phyloP scores from a whole-genome alignment of 768 basidiomycete species.

The Strobilomyces confusus region DNA sequence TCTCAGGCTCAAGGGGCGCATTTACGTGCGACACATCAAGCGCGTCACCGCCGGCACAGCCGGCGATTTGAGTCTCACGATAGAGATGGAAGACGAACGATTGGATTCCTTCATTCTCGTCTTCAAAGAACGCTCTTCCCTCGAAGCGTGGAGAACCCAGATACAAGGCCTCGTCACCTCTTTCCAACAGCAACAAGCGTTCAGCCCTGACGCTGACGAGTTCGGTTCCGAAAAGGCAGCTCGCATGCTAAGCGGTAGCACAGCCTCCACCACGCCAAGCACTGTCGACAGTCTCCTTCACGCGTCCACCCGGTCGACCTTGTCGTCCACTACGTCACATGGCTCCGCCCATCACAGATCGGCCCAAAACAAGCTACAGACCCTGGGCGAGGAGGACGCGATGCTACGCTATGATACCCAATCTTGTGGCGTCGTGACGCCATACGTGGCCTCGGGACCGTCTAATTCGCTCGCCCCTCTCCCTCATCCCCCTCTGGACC shows the following conservation, averaged over 20 bases:
- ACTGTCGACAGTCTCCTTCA: conserved; percentile 63
- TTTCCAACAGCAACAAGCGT: conserved; percentile 55
- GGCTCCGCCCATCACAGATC: conserved; percentile 43
- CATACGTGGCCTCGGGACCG: conserved; percentile 68
- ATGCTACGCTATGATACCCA: conserved; percentile 51
- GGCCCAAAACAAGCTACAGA: conserved; percentile 47
- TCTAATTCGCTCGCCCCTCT: conserved; percentile 80
- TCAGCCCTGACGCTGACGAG: conserved; percentile 58
- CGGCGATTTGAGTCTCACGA: conserved; percentile 89
- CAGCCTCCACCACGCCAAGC: conserved; percentile 54
- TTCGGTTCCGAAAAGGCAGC: conserved; percentile 75
- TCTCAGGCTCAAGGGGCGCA: conserved; percentile 88
- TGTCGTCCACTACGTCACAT: conserved; percentile 73
- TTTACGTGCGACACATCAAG: conserved; percentile 93
- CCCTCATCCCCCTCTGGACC: conserved; percentile 83
- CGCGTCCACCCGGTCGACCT: conserved; percentile 60
- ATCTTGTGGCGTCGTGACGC: conserved; percentile 54
- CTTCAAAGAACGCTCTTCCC: conserved; percentile 85
- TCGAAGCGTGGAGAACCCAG: conserved; percentile 85
- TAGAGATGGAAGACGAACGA: conserved; percentile 95
- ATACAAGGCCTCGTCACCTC: conserved; percentile 74
- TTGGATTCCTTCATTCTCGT: conserved; percentile 94
- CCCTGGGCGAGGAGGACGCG: conserved; percentile 72
- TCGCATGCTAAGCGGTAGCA: conserved; percentile 78
- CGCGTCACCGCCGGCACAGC: conserved; percentile 78